Conservation (phyloP, 2,329 filamentous ascomycete species). For the Verticillium klebahnii region DNA sequence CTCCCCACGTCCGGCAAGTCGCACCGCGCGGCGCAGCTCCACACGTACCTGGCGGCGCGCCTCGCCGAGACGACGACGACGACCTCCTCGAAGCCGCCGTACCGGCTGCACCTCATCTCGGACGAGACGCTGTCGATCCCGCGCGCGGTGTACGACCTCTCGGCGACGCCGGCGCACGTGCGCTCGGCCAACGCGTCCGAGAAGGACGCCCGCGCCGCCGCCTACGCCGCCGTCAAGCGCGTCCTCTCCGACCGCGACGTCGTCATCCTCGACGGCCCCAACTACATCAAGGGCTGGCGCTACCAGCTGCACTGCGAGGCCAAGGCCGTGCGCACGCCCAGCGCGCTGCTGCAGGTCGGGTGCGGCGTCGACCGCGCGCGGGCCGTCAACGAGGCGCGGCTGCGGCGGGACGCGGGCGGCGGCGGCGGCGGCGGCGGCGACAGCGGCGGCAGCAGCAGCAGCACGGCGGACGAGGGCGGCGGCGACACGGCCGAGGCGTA, state of each 20-base stretch:
- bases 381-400: conserved; percentile 55
- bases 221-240: conserved; percentile 76
- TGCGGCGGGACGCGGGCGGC: conserved; percentile 26
- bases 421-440: background rate
- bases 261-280: conserved; percentile 73
- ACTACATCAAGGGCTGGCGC: conserved; percentile 87
- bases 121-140: conserved; percentile 67
- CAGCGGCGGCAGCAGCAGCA: background rate
- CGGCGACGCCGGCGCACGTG: conserved; percentile 48
- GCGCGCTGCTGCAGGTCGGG: conserved; percentile 67
- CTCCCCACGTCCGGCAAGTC: conserved; percentile 67
- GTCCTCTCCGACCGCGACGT: conserved; percentile 68
- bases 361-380: conserved; percentile 47
- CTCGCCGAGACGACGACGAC: conserved; percentile 33
- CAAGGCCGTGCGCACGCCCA: conserved; percentile 72
- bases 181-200: conserved; percentile 71
- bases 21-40: conserved; percentile 60
- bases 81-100: conserved; percentile 28
- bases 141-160: conserved; percentile 65
- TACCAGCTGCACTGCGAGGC: conserved; percentile 85
- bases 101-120: conserved; percentile 70
- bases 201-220: conserved; percentile 73
- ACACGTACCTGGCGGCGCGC: conserved; percentile 57
- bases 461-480: conserved; percentile 3
- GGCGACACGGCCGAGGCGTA: conserved; percentile 37